Percentiles rank a stretch among this genome's conserved stretches.
Conservation (phyloP, 352 stramenopile species). For the Phytopythium helicoides region DNA sequence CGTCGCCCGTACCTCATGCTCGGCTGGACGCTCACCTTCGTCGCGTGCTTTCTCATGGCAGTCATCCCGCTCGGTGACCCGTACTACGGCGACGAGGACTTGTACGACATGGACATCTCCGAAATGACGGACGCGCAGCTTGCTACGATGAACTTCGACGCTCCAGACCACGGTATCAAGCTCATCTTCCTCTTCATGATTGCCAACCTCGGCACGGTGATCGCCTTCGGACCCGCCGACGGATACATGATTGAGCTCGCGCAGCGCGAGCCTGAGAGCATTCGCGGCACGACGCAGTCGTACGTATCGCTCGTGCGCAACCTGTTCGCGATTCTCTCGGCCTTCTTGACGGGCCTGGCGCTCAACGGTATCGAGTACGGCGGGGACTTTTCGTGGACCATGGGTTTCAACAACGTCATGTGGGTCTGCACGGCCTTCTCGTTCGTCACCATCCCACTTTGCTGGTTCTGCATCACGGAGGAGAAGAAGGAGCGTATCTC, state of each 20-base stretch:
- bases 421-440: conserved; percentile 33
- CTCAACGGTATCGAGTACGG: conserved; percentile 50
- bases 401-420: too few relatives aligned
- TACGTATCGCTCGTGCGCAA: conserved; percentile 32
- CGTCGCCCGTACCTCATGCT: conserved; percentile 79
- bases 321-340: conserved; percentile 30
- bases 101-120: conserved; percentile 19
- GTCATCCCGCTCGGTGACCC: conserved; percentile 41
- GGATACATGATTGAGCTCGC: conserved; percentile 58
- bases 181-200: conserved; percentile 67
- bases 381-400: conserved; percentile 43
- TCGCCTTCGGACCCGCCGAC: conserved; percentile 68
- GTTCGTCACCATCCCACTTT: conserved; percentile 33
- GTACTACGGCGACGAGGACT: conserved; percentile 33
- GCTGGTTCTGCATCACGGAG: conserved; percentile 46
- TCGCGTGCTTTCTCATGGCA: conserved; percentile 43
- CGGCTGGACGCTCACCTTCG: conserved; percentile 47
- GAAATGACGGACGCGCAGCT: conserved; percentile 32
- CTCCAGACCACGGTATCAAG: conserved; percentile 35
- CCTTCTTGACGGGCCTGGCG: conserved; percentile 41
- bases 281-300: conserved; percentile 44
- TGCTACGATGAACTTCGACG: conserved; percentile 36
- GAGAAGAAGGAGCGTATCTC: conserved; percentile 26
- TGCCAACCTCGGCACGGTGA: conserved; percentile 71
- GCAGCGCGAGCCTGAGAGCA: conserved; percentile 40